Percentiles rank a stretch among this genome's conserved stretches.
These are phyloP conservation scores for Starmera quercuum DNA, from an alignment of 805 yeast species.

Conservation along the genomic window DNA sequence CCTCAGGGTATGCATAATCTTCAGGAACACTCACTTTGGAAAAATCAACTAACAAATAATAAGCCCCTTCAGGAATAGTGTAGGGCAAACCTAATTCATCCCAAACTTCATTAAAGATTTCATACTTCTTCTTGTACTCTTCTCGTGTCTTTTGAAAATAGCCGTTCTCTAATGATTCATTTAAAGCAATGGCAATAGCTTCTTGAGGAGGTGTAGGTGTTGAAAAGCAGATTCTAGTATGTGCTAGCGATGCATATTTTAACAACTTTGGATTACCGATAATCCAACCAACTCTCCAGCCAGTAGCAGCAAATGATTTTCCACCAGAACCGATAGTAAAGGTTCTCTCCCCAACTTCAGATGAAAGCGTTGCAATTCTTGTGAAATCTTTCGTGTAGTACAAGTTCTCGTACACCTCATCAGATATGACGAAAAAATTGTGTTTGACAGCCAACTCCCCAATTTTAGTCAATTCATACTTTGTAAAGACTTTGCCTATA, in stretches of 20 bases:
- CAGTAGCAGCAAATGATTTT: slow-evolving; percentile 97
- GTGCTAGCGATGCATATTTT: slow-evolving; percentile 79
- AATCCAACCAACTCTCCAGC: slow-evolving; percentile 98
- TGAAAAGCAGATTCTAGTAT: slow-evolving; percentile 88
- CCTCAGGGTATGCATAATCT: slow-evolving; percentile 65
- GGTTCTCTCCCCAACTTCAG: slow-evolving; percentile 73
- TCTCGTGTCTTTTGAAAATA: slow-evolving; percentile 68
- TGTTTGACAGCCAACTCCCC: slow-evolving; percentile 82
- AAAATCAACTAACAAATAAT: slow-evolving; percentile 84
- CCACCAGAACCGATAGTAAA: slow-evolving; percentile 96
- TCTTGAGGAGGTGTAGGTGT: slow-evolving; percentile 90
- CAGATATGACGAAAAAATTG: slow-evolving; percentile 77
- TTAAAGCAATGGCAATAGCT: slow-evolving; percentile 77
- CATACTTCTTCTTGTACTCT: slow-evolving; percentile 64
- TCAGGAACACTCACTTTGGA: slow-evolving; percentile 73
- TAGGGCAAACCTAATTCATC: slow-evolving; percentile 87
- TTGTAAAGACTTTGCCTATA: slow-evolving; percentile 80
- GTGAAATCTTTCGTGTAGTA: slow-evolving; percentile 65
- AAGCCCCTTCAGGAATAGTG: slow-evolving; percentile 89
- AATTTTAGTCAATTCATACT: slow-evolving; percentile 62
- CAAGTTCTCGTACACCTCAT: slow-evolving; percentile 92
- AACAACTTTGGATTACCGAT: slow-evolving; percentile 80
- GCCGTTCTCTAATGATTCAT: slow-evolving; percentile 46
- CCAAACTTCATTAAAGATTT: slow-evolving; percentile 66
- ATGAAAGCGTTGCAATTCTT: slow-evolving; percentile 75